Conservation (phyloP, 1,139 yeast genomes). For the Yamadazyma triangularis region DNA sequence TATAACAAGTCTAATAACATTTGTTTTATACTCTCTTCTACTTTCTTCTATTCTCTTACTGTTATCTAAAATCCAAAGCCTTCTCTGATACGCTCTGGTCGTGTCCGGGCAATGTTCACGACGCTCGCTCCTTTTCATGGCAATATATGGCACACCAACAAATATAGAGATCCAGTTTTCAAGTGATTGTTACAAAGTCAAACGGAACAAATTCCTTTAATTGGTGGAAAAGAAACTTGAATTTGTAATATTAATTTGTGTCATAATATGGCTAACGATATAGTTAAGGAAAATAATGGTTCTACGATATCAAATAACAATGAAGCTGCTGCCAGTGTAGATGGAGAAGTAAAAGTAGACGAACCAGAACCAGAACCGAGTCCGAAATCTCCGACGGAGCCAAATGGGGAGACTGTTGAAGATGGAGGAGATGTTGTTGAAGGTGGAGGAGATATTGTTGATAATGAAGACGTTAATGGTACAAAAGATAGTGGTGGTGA, state of each 20-base stretch:
- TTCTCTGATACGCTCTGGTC: too few species aligned
- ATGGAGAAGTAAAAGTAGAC: neutral
- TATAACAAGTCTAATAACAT: too few species aligned
- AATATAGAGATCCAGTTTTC: too few species aligned
- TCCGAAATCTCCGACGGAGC: neutral
- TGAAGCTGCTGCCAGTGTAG: neutral
- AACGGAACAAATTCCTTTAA: too few species aligned
- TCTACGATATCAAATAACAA: neutral
- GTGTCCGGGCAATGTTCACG: too few species aligned
- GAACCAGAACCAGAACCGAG: neutral
- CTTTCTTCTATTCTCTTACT: neutral
- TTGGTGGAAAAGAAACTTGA: too few species aligned
- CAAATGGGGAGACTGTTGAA: neutral
- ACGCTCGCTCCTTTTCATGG: too few species aligned
- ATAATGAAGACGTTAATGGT: neutral
- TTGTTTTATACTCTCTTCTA: neutral
- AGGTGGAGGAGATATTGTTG: neutral
- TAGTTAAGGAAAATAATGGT: neutral
- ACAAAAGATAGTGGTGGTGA: slow-evolving; percentile 1
- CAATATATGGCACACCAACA: too few species aligned
- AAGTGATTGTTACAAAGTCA: too few species aligned
- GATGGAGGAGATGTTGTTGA: too few species aligned
- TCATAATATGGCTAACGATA: neutral
- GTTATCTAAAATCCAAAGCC: too few species aligned
- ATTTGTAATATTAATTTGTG: too few species aligned